These are phyloP conservation scores for Salix caprea DNA, from an alignment of 345 rosid species.

Conservation along the genomic window DNA sequence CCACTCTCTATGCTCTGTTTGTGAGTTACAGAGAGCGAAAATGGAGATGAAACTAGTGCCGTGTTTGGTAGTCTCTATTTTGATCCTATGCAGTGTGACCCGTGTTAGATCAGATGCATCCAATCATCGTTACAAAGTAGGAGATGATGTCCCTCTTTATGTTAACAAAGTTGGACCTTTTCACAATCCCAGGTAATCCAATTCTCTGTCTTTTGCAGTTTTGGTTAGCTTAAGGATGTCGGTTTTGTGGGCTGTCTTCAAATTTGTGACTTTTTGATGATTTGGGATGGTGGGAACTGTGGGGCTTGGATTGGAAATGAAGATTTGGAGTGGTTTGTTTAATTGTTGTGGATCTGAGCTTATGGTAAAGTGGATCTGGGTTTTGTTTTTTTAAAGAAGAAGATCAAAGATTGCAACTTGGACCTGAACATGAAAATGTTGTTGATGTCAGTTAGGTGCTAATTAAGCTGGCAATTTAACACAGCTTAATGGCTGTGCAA, in stretches of 20 bases:
- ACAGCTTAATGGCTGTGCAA: neutral
- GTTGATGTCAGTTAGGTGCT: neutral
- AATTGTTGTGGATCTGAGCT: neutral
- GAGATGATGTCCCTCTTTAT: constrained; percentile 63
- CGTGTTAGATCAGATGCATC: constrained; percentile 58
- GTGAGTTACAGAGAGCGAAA: neutral
- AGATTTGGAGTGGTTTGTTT: neutral
- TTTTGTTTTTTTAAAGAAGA: neutral
- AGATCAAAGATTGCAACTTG: neutral
- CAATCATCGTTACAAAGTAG: constrained; percentile 65
- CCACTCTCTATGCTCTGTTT: neutral
- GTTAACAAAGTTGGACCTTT: constrained; percentile 85
- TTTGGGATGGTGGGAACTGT: neutral
- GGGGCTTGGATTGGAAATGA: neutral
- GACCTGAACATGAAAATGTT: neutral
- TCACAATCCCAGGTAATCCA: constrained; percentile 66
- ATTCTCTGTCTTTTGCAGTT: neutral
- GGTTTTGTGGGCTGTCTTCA: neutral
- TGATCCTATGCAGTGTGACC: constrained; percentile 23
- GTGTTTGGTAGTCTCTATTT: constrained; percentile 13
- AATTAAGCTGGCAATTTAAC: neutral
- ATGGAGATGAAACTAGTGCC: neutral
- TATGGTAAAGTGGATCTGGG: neutral
- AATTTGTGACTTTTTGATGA: neutral
- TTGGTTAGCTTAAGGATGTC: neutral